A percentile compares a stretch with the other conserved stretches of the same genome.
Evolutionary conservation across 169 alveolate genomes (phyloP).

Genomic region (Plasmodium berghei): DNA sequence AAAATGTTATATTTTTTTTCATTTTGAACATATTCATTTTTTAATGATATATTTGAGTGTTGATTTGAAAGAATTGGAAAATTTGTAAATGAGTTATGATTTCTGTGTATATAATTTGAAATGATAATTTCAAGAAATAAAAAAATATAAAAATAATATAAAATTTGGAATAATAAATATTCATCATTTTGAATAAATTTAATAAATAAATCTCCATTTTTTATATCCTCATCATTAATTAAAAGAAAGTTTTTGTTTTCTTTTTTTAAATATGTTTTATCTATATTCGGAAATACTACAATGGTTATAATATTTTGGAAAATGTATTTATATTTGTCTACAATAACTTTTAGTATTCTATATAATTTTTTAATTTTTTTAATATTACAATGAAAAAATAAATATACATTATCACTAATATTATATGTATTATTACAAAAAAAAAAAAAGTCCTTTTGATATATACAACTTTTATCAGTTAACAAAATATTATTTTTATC

Average conservation of each 20-base stretch:
- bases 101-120: conserved; percentile 19
- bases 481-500: neutral
- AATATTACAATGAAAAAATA: conserved; percentile 30
- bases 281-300: conserved; percentile 2
- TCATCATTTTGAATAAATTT: conserved; percentile 10
- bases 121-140: conserved; percentile 43
- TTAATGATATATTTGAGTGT: too few relatives aligned
- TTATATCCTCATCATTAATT: neutral
- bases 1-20: too few relatives aligned
- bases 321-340: conserved; percentile 18
- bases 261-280: neutral
- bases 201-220: neutral
- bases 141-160: conserved; percentile 49
- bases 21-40: too few relatives aligned
- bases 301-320: conserved; percentile 1
- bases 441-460: neutral
- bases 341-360: conserved; percentile 24
- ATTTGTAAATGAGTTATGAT: conserved; percentile 26
- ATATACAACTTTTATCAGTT: conserved; percentile 42
- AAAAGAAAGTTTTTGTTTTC: neutral
- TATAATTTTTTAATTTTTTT: conserved; percentile 57
- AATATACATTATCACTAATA: neutral
- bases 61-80: conserved; percentile 6
- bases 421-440: neutral
- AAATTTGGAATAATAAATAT: conserved; percentile 12